phyloP scores from a whole-genome alignment of 1,139 yeast genomes.

The Nakaseomyces glabratus region DNA sequence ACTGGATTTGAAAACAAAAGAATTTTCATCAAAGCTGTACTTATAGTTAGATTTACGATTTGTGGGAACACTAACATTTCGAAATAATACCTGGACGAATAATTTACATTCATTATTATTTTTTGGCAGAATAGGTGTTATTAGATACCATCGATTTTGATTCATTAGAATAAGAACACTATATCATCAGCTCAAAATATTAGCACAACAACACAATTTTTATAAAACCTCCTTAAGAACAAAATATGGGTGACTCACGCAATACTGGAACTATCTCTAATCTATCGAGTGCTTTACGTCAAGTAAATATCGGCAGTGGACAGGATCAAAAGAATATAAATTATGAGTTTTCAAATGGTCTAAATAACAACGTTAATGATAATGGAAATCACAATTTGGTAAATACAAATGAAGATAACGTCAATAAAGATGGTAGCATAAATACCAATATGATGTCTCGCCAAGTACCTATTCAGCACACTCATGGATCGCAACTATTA shows the following conservation, averaged over 20 bases:
- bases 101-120: too few species aligned
- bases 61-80: too few species aligned
- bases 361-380: slow-evolving; percentile 1
- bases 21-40: too few species aligned
- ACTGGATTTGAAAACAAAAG: too few species aligned
- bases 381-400: slow-evolving; percentile 10
- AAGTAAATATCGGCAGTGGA: slow-evolving; percentile 21
- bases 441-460: slow-evolving; percentile 12
- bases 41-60: too few species aligned
- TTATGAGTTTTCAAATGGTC: slow-evolving; percentile 15
- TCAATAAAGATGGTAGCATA: slow-evolving; percentile 16
- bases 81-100: too few species aligned
- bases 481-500: slow-evolving; percentile 13
- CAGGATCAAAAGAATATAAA: slow-evolving; percentile 5
- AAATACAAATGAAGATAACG: slow-evolving; percentile 17
- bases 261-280: slow-evolving; percentile 17
- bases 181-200: too few species aligned
- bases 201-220: too few species aligned
- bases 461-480: slow-evolving; percentile 5
- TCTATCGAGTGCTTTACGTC: slow-evolving; percentile 29
- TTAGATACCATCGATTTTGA: too few species aligned
- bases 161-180: too few species aligned
- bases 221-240: too few species aligned
- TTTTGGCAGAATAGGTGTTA: too few species aligned
- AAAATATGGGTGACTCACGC: slow-evolving; percentile 5